Conservation (phyloP, 345 rosid species). For the Trapa incisa region DNA sequence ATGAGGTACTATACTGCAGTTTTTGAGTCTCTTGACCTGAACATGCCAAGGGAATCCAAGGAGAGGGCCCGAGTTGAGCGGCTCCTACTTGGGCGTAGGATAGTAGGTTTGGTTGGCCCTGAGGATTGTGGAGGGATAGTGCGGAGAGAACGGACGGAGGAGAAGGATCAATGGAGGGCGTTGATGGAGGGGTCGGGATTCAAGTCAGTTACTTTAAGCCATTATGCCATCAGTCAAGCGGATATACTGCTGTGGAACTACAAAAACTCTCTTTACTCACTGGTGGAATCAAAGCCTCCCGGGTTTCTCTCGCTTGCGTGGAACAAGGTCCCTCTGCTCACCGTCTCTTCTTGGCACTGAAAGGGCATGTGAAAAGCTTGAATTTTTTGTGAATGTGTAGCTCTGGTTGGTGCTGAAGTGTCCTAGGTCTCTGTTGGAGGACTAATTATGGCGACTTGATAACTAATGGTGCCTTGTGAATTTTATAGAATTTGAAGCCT, state of each 20-base stretch:
- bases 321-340: conserved; percentile 69
- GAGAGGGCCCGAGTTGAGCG: conserved; percentile 58
- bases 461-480: too few species aligned
- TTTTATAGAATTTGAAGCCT: too few species aligned
- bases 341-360: conserved; percentile 88
- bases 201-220: conserved; percentile 52
- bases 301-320: conserved; percentile 71
- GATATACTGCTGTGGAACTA: conserved; percentile 61
- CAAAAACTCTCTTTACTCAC: conserved; percentile 49
- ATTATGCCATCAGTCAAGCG: conserved; percentile 80
- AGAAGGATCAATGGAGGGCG: conserved; percentile 58
- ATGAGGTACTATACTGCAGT: conserved; percentile 50
- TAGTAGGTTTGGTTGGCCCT: conserved; percentile 38
- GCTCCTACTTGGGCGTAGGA: conserved; percentile 50
- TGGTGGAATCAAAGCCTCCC: conserved; percentile 41
- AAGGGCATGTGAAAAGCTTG: neutral
- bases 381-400: neutral
- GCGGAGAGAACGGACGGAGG: conserved; percentile 58
- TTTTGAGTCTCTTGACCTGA: conserved; percentile 78
- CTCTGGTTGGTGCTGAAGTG: neutral
- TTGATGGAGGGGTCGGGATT: conserved; percentile 66
- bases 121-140: conserved; percentile 22
- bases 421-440: neutral
- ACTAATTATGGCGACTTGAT: neutral
- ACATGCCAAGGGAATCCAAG: conserved; percentile 37